Percentiles rank a stretch among this genome's conserved stretches.
These are phyloP conservation scores for Haplographium delicatum DNA, from an alignment of 495 filamentous ascomycete genomes.

Conservation along the genomic window DNA sequence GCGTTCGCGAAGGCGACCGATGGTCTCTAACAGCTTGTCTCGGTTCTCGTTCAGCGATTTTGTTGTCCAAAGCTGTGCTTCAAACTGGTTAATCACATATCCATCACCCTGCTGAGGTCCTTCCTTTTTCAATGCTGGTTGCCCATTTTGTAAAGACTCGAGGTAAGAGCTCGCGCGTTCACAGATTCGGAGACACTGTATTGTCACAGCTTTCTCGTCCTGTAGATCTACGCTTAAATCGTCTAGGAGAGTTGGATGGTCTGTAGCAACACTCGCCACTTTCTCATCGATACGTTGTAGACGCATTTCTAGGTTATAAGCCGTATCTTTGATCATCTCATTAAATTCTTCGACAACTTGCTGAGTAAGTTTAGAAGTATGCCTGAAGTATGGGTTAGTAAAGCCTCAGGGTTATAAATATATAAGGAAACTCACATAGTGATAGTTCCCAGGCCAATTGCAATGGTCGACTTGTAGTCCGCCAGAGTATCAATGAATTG, in stretches of 20 bases:
- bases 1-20: constrained; percentile 26
- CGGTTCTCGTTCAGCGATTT: constrained; percentile 25
- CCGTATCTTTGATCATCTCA: constrained; percentile 23
- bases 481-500: constrained; percentile 28
- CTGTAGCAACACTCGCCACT: constrained; percentile 10
- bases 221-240: constrained; percentile 21
- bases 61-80: constrained; percentile 20
- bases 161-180: constrained; percentile 18
- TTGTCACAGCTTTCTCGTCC: constrained; percentile 22
- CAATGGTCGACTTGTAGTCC: constrained; percentile 29
- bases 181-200: constrained; percentile 23
- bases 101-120: constrained; percentile 9
- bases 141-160: constrained; percentile 16
- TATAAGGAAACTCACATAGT: constrained; percentile 24
- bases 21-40: constrained; percentile 23
- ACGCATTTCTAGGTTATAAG: constrained; percentile 17
- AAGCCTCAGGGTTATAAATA: constrained; percentile 12
- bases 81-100: constrained; percentile 14
- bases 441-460: constrained; percentile 25
- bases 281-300: constrained; percentile 22
- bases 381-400: constrained; percentile 18
- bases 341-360: constrained; percentile 19
- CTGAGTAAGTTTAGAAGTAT: constrained; percentile 19
- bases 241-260: constrained; percentile 6
- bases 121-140: constrained; percentile 16